Percentiles rank a stretch among this genome's conserved stretches.
Evolutionary conservation across 2,329 filamentous ascomycete species (phyloP).

Genomic region (Diaporthe citrichinensis): DNA sequence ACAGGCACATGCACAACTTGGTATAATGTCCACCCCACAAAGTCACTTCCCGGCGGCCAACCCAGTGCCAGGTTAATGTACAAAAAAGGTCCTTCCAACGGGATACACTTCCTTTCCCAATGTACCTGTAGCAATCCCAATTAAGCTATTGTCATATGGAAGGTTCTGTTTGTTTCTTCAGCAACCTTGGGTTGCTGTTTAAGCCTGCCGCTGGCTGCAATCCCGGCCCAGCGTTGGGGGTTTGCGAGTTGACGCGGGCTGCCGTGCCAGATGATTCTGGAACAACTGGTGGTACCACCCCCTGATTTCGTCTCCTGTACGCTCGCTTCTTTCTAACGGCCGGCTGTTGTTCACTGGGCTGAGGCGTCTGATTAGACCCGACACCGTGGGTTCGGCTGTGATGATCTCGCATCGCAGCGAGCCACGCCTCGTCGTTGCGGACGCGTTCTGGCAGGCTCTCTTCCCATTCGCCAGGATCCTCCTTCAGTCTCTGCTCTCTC

Average conservation of each 20-base stretch:
- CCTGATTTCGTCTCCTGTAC: constrained; percentile 36
- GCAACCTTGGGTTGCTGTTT: background rate
- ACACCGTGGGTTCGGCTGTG: constrained; percentile 16
- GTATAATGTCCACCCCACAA: background rate
- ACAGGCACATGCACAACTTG: background rate
- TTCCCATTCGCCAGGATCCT: constrained; percentile 44
- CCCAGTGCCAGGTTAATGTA: constrained; percentile 14
- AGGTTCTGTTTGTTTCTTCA: background rate
- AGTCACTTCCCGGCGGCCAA: background rate
- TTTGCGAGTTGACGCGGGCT: background rate
- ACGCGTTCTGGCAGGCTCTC: constrained; percentile 60
- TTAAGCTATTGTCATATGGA: background rate
- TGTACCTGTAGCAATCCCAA: background rate
- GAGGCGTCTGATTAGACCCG: background rate
- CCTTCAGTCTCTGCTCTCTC: constrained; percentile 49
- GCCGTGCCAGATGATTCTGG: constrained; percentile 4
- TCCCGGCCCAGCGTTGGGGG: constrained; percentile 4
- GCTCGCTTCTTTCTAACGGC: constrained; percentile 35
- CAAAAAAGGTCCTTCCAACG: background rate
- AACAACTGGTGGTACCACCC: background rate
- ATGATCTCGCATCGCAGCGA: constrained; percentile 54
- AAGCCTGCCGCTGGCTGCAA: background rate
- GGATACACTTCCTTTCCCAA: background rate
- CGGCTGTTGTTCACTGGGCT: constrained; percentile 29
- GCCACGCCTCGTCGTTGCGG: constrained; percentile 60